These are phyloP conservation scores for Paraurostyla sp. DNA, from an alignment of 73 alveolate species.

Conservation along the genomic window DNA sequence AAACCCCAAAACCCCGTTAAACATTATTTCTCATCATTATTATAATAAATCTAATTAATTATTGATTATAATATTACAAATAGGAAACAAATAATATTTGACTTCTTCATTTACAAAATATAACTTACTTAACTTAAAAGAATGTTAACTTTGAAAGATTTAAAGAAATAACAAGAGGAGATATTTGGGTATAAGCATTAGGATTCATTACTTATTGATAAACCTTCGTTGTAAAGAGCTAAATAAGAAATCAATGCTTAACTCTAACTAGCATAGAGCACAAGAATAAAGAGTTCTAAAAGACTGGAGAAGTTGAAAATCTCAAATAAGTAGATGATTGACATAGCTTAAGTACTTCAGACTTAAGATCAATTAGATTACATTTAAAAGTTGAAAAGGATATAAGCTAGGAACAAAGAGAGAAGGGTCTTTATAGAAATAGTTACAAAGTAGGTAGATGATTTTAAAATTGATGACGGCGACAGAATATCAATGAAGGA, in stretches of 20 bases:
- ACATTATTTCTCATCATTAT: no score
- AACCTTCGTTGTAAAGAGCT: slow-evolving; percentile 28
- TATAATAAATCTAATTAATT: no score
- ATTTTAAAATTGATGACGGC: slow-evolving; percentile 34
- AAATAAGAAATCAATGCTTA: neutral
- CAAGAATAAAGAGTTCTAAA: slow-evolving; percentile 36
- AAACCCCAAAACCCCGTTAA: no score
- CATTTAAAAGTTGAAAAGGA: neutral
- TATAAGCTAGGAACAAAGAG: neutral
- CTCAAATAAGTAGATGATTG: neutral
- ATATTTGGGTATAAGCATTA: neutral
- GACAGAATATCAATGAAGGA: slow-evolving; percentile 9
- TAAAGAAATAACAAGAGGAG: neutral
- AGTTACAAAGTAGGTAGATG: neutral
- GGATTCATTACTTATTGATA: neutral
- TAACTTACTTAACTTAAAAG: neutral
- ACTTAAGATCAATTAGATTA: neutral
- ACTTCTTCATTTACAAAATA: no score
- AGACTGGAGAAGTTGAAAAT: neutral
- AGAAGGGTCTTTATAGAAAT: neutral
- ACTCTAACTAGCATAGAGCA: neutral
- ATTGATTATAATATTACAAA: no score
- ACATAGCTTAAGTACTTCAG: neutral
- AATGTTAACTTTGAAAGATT: slow-evolving; percentile 18
- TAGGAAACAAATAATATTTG: no score